Percentiles rank a stretch among this genome's conserved stretches.
Conservation (phyloP, 2,329 filamentous ascomycete species). For the Pseudogymnoascus sp. region DNA sequence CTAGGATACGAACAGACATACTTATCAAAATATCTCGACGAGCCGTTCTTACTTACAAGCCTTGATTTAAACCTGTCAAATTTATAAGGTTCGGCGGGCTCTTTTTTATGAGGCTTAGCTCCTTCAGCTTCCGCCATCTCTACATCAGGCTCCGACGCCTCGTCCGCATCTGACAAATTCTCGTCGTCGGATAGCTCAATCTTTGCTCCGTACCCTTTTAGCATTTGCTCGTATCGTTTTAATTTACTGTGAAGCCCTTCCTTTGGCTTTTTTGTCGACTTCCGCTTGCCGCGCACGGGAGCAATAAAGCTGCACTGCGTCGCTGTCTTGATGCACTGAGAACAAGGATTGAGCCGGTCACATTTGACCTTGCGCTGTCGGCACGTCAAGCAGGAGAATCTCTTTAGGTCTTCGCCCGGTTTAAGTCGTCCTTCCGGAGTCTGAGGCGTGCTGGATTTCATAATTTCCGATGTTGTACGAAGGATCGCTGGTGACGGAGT, state of each 20-base stretch:
- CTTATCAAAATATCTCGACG: constrained; percentile 22
- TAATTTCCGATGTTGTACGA: background rate
- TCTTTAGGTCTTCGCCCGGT: constrained; percentile 9
- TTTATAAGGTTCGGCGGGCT: background rate
- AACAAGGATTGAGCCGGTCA: constrained; percentile 34
- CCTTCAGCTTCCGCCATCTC: constrained; percentile 13
- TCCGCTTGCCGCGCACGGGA: constrained; percentile 25
- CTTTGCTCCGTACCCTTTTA: constrained; percentile 18
- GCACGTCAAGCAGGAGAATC: constrained; percentile 29
- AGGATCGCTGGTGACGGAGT: background rate
- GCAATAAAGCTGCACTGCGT: constrained; percentile 28
- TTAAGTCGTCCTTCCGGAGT: background rate
- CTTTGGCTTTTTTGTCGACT: constrained; percentile 14
- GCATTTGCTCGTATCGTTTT: constrained; percentile 16
- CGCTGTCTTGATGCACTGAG: constrained; percentile 35
- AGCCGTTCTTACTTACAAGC: constrained; percentile 18
- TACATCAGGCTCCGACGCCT: constrained; percentile 16
- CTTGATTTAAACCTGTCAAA: constrained; percentile 15
- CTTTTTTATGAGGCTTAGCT: constrained; percentile 7
- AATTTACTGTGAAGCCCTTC: constrained; percentile 21
- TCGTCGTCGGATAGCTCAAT: constrained; percentile 19
- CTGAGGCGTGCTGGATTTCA: background rate
- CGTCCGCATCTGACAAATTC: constrained; percentile 16
- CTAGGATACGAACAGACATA: constrained; percentile 7
- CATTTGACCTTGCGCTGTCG: constrained; percentile 36